These are phyloP conservation scores for Blumeriella jaapii DNA, from an alignment of 2,329 filamentous ascomycete genomes.

Conservation along the genomic window DNA sequence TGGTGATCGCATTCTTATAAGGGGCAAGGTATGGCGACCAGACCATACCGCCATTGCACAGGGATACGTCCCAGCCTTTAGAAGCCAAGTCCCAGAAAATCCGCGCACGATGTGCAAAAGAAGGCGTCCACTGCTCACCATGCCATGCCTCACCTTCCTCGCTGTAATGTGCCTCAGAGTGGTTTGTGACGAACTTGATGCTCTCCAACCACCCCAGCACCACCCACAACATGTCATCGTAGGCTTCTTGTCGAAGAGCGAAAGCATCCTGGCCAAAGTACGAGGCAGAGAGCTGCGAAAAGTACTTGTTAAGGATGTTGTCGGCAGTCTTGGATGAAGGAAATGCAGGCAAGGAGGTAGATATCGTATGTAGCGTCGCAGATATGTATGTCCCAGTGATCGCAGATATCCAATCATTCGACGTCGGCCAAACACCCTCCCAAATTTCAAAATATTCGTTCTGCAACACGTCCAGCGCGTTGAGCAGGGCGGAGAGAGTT, in stretches of 20 bases:
- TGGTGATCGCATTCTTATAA: slow-evolving; percentile 96
- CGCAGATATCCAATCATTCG: slow-evolving; percentile 90
- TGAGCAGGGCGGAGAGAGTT: slow-evolving; percentile 28
- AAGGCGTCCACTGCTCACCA: slow-evolving; percentile 60
- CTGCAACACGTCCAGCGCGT: slow-evolving; percentile 66
- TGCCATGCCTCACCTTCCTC: slow-evolving; percentile 45
- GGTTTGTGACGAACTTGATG: slow-evolving; percentile 63
- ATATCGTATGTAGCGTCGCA: slow-evolving; percentile 60
- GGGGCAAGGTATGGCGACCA: slow-evolving; percentile 74
- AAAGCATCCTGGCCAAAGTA: slow-evolving; percentile 83
- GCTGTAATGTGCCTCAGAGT: slow-evolving; percentile 50
- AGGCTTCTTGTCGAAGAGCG: slow-evolving; percentile 64
- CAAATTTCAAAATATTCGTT: slow-evolving; percentile 64
- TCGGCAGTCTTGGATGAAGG: slow-evolving; percentile 35
- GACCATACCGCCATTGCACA: slow-evolving; percentile 80
- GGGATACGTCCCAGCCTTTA: slow-evolving; percentile 66
- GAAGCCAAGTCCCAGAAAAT: slow-evolving; percentile 77
- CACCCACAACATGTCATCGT: slow-evolving; percentile 93
- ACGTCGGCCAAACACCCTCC: slow-evolving; percentile 69
- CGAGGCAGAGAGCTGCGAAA: slow-evolving; percentile 62
- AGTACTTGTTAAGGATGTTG: slow-evolving; percentile 75
- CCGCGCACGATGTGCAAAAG: slow-evolving; percentile 72
- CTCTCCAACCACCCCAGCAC: slow-evolving; percentile 83
- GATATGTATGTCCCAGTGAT: slow-evolving; percentile 73
- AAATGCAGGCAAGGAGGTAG: slow-evolving; percentile 42